phyloP scores from a whole-genome alignment of 768 basidiomycete species.

The Lactarius tabidus region DNA sequence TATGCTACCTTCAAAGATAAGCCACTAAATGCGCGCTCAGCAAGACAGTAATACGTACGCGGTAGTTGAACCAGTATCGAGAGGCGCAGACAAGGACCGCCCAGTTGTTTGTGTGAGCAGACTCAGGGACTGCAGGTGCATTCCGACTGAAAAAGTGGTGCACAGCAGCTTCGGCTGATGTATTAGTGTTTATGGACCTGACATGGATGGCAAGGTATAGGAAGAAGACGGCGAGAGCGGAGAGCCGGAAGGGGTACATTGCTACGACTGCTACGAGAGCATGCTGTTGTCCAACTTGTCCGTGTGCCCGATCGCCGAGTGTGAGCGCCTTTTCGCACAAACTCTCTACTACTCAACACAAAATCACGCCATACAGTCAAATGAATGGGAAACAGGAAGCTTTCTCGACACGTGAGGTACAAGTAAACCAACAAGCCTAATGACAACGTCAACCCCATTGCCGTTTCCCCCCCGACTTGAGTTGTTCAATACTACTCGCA shows the following conservation, averaged over 20 bases:
- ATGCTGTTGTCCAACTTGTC: background rate
- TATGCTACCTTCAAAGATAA: constrained; percentile 57
- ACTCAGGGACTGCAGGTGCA: constrained; percentile 18
- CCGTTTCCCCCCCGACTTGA: constrained; percentile 14
- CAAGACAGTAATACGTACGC: constrained; percentile 49
- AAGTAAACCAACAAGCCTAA: background rate
- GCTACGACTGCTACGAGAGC: background rate
- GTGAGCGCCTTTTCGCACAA: background rate
- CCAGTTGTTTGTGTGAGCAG: constrained; percentile 93
- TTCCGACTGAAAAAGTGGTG: constrained; percentile 11
- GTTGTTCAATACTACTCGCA: constrained; percentile 7
- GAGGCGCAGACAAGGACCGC: constrained; percentile 94
- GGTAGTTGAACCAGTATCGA: constrained; percentile 97
- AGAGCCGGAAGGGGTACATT: constrained; percentile 2
- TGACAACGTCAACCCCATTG: constrained; percentile 4
- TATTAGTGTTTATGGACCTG: background rate
- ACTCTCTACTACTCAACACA: background rate
- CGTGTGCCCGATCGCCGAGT: background rate
- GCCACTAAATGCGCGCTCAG: background rate
- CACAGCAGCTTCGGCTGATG: constrained; percentile 1
- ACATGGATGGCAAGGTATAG: background rate
- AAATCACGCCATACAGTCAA: background rate
- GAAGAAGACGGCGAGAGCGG: constrained; percentile 6
- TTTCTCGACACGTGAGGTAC: background rate
- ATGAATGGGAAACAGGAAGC: background rate